Percentiles rank a stretch among this genome's conserved stretches.
Evolutionary conservation across 352 stramenopile species (phyloP).

Genomic region (Phytopythium oedochilum): DNA sequence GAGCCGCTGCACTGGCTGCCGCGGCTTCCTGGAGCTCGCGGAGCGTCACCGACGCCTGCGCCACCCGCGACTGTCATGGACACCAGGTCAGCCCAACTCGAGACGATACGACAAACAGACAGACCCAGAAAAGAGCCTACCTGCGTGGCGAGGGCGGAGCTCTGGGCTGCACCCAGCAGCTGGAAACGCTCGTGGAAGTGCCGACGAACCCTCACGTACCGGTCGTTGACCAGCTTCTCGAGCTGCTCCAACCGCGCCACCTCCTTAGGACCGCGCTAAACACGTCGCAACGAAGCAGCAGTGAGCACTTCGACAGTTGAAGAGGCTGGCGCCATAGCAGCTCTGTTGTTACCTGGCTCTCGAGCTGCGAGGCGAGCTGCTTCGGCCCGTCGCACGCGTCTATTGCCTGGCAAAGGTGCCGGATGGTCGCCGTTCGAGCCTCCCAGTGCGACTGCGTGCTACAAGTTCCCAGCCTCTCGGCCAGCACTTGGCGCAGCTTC

Average conservation of each 20-base stretch:
- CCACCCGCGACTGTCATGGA: background rate
- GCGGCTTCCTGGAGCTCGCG: conserved; percentile 15
- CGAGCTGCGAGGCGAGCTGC: background rate
- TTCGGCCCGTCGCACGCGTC: background rate
- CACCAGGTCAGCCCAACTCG: background rate
- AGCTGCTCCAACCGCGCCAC: conserved; percentile 18
- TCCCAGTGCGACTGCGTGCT: background rate
- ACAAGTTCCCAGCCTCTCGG: background rate
- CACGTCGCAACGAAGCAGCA: background rate
- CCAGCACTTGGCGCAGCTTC: conserved; percentile 18
- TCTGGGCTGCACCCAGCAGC: conserved; percentile 9
- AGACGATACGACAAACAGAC: background rate
- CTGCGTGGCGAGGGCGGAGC: conserved; percentile 13
- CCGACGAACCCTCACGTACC: conserved; percentile 15
- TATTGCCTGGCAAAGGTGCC: background rate
- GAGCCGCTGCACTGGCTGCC: conserved; percentile 3
- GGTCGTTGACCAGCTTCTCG: conserved; percentile 36
- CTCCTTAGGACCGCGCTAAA: conserved; percentile 12
- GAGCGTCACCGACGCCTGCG: conserved; percentile 15
- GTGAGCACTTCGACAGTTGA: background rate
- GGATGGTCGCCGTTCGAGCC: background rate
- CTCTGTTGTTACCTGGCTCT: background rate
- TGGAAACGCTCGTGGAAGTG: conserved; percentile 22
- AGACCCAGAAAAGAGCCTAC: conserved; percentile 2
- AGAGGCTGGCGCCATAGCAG: background rate